Evolutionary conservation across 2,329 filamentous ascomycete species (phyloP).

Genomic region (Exophiala spinifera): DNA sequence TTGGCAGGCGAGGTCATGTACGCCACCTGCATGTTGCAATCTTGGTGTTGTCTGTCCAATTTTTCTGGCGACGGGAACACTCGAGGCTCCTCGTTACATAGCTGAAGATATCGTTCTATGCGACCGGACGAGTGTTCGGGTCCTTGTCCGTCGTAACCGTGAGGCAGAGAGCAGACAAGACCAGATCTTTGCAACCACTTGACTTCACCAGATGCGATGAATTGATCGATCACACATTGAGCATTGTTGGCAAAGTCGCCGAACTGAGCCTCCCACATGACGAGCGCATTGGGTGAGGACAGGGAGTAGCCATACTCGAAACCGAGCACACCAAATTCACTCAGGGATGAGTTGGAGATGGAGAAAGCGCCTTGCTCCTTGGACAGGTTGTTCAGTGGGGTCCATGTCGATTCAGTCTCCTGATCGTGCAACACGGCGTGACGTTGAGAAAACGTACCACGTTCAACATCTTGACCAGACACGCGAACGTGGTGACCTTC

Average conservation of each 20-base stretch:
- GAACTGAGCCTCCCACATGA: conserved; percentile 99
- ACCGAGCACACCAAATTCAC: conserved; percentile 73
- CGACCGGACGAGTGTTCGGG: conserved; percentile 97
- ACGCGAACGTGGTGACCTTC: conserved; percentile 97
- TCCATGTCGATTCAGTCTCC: conserved; percentile 88
- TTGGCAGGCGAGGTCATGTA: conserved; percentile 97
- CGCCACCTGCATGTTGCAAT: conserved; percentile 98
- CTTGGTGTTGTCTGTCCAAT: conserved; percentile 94
- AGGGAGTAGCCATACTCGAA: conserved; percentile 99
- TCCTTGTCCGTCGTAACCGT: conserved; percentile 97
- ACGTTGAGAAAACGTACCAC: conserved; percentile 97
- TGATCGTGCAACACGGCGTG: conserved; percentile 98
- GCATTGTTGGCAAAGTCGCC: conserved; percentile 99
- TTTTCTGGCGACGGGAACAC: conserved; percentile 86
- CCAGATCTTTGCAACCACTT: conserved; percentile 99
- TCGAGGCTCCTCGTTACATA: conserved; percentile 95
- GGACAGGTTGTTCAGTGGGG: conserved; percentile 82
- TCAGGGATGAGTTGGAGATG: conserved; percentile 91
- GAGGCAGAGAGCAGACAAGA: conserved; percentile 90
- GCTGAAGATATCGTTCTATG: conserved; percentile 94
- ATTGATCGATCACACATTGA: conserved; percentile 98
- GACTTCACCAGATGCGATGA: conserved; percentile 92
- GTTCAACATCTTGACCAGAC: conserved; percentile 97
- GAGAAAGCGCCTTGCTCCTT: conserved; percentile 93
- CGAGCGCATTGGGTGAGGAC: conserved; percentile 91